phyloP scores from a whole-genome alignment of 2,329 filamentous ascomycete genomes.

The Scedosporium boydii region DNA sequence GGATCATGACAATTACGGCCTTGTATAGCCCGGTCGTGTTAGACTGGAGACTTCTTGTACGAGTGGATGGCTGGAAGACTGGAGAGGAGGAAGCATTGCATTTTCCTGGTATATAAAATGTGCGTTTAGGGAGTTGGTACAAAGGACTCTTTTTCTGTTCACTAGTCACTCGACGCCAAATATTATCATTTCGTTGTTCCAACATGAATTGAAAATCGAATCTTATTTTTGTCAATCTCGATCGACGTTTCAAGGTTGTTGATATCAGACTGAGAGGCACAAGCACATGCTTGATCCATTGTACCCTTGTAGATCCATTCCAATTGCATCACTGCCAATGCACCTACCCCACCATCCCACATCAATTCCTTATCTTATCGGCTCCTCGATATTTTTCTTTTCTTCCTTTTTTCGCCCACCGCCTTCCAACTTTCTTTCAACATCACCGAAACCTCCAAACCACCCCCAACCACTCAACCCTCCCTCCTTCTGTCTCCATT shows the following conservation, averaged over 20 bases:
- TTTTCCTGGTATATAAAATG: background rate
- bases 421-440: background rate
- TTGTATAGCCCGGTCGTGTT: background rate
- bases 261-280: no score
- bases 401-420: background rate
- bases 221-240: no score
- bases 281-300: no score
- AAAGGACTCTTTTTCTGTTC: background rate
- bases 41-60: background rate
- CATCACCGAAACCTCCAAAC: background rate
- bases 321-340: no score
- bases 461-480: background rate
- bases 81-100: background rate
- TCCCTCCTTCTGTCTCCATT: background rate
- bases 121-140: background rate
- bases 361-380: constrained; percentile 9
- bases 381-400: constrained; percentile 6
- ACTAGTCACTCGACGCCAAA: no score
- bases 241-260: no score
- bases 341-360: constrained; percentile 4
- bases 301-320: no score
- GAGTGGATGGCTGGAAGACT: background rate
- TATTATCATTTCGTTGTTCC: no score
- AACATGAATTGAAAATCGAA: no score
- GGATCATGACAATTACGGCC: background rate